Evolutionary conservation across 2,329 filamentous ascomycete species (phyloP), one percentile per base, ranked within the genome.

Genomic region (Chaetomiaceae sp.): DNA sequence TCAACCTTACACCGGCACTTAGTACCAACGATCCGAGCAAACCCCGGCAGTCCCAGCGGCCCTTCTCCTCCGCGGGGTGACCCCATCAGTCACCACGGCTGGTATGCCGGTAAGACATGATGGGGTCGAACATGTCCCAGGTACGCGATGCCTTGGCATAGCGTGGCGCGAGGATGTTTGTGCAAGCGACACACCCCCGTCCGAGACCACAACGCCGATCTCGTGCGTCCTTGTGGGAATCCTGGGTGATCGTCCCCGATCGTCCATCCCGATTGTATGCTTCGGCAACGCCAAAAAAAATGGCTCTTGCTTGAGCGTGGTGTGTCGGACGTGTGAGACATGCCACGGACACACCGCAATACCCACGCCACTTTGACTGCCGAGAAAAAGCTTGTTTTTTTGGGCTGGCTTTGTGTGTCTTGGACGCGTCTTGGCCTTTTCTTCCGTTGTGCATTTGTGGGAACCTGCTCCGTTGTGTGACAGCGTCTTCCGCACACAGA

Each of bases 311-410:
- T n/a, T n/a, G n/a, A n/a, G n/a, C n/a, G n/a, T n/a, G n/a, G n/a
- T n/a, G n/a, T n/a, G 22, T 24, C 6, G 22, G 22, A 24, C 22
- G 22, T 24, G 38, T 40, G 38, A 32, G 38, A 40, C 38, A 32
- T 7, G 12, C 6, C 22, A 18, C 4, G 14, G 39, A 42, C 19
- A 42, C 39, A 42, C 2, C 22, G n/a, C n/a, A n/a, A 24, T 3
- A 12, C 22, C 11, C 39, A 42, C 19, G n/a, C n/a, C n/a, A n/a
- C n/a, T n/a, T n/a, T n/a, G n/a, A n/a, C 7, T 42, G 39, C 39
- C 39, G 30, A 42, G n/a, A n/a, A n/a, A n/a, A 35, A 36, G 40
- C 40, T 42, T 42, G 40, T 35, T 42, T 34, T 33, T 41, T 12
- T 4, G 1, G 11, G 18, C 12, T 4, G n/a, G n/a, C n/a, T n/a